A percentile compares a stretch with the other conserved stretches of the same genome.
Evolutionary conservation across 2,329 filamentous ascomycete species (phyloP).

Genomic region (Penicillium fuscoglaucum): DNA sequence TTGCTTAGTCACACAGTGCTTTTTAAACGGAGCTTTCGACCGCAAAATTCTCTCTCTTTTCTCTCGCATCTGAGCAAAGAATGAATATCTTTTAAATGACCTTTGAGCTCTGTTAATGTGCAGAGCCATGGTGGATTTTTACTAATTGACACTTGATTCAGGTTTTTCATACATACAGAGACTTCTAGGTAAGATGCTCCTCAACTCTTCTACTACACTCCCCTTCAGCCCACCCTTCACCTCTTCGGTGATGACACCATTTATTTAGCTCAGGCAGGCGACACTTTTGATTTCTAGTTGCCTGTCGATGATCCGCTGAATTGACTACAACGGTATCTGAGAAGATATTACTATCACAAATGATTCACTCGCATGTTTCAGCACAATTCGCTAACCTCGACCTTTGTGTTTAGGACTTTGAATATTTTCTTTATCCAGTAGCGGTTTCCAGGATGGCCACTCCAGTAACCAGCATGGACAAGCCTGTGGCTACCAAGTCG

Average conservation of each 20-base stretch:
- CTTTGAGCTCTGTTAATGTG: slow-evolving; percentile 3
- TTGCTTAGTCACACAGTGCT: slow-evolving; percentile 22
- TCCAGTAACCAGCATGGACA: slow-evolving; percentile 20
- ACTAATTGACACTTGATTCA: slow-evolving; percentile 3
- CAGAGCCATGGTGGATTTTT: slow-evolving; percentile 7
- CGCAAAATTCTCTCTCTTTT: slow-evolving; percentile 18
- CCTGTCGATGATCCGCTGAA: slow-evolving; percentile 55
- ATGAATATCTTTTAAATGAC: not conserved
- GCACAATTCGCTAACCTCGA: slow-evolving; percentile 26
- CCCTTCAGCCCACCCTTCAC: slow-evolving; percentile 15
- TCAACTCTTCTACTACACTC: slow-evolving; percentile 13
- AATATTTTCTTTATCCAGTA: slow-evolving; percentile 21
- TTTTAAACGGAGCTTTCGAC: slow-evolving; percentile 23
- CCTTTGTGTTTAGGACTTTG: slow-evolving; percentile 15
- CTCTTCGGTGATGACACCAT: slow-evolving; percentile 49
- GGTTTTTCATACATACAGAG: slow-evolving; percentile 3
- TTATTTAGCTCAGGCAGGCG: slow-evolving; percentile 47
- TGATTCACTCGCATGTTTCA: slow-evolving; percentile 13
- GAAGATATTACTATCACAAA: slow-evolving; percentile 42
- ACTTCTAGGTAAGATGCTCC: slow-evolving; percentile 21
- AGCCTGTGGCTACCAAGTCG: slow-evolving; percentile 19
- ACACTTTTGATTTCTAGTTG: slow-evolving; percentile 55
- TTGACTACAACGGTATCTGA: slow-evolving; percentile 99
- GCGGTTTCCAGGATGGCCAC: slow-evolving; percentile 31
- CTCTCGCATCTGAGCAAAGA: slow-evolving; percentile 1